Base-by-base conservation (phyloP, 441 rosid species). In the Flueggea neowawraea region DNA sequence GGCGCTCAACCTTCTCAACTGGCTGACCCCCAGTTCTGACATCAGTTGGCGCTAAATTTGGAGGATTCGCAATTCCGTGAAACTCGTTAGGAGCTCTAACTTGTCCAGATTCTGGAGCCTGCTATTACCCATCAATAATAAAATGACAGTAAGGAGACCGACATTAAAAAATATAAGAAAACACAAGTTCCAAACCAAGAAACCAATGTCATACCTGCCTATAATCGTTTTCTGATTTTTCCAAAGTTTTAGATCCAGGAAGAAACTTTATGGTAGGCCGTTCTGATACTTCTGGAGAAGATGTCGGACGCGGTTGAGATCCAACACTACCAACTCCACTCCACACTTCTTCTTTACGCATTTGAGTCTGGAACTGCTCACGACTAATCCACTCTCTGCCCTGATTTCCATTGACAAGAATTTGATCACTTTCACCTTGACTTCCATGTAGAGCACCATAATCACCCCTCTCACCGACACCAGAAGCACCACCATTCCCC, bases 1-100 rank as follows among this genome's bases (percentile, higher is more conserved):
- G 78, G 15, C 78, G 72, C 45, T 65, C 70, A 56, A 55, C 59
- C 45, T 43, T 50, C n/a, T 61, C 62, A 33, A 32, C 43, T 43
- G 58, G 54, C 39, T 7, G 66, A 54, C 52, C 69, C 12, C 44
- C 54, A 16, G 51, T 50, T 22, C 39, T 61, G 16, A 63, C 32
- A 61, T 22, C 65, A 57, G 12, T 22, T 16, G 16, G 7, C 50
- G 61, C 49, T 12, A 54, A 50, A 11, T 69, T 73, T n/a, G 60
- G 33, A 39, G 60, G 52, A 64, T 47, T 44, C 15, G 22, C 31
- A 14, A 44, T 58, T 50, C 43, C 60, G 48, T 47, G 1, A 12
- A 58, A 31, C 47, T 66, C 61, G 14, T 31, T 56, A 32, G 45
- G 22, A 11, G 14, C 28, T 65, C 36, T 65, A 52, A 55, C 50